Percentiles rank a stretch among this genome's conserved stretches.
Evolutionary conservation across 129 eudicot species (phyloP).

Genomic region (Heracleum sosnowskyi): DNA sequence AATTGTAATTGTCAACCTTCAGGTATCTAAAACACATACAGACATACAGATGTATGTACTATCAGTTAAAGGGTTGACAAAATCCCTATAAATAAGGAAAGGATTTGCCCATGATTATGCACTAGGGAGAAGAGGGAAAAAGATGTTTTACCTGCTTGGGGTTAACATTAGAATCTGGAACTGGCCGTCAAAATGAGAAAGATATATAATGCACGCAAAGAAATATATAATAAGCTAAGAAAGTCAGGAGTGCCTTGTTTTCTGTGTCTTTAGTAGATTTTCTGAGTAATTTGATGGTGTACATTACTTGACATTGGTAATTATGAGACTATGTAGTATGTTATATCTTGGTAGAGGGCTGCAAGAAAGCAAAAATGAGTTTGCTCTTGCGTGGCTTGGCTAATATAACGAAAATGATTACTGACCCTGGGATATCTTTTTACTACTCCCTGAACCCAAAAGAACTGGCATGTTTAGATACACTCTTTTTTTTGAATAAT

Average conservation of each 20-base stretch:
- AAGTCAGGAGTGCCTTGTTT: neutral
- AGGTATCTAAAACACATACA: conserved; percentile 26
- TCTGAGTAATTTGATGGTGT: neutral
- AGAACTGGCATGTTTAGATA: neutral
- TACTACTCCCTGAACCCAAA: neutral
- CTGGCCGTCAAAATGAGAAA: neutral
- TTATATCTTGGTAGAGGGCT: neutral
- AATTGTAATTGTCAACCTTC: conserved; percentile 71
- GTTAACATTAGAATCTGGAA: neutral
- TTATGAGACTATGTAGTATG: neutral
- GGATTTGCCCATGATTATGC: neutral
- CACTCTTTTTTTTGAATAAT: neutral
- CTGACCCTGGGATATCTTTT: neutral
- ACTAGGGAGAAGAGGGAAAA: neutral
- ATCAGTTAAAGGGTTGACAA: neutral
- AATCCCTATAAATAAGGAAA: neutral
- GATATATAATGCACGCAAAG: neutral
- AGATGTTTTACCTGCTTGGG: neutral
- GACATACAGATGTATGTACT: neutral
- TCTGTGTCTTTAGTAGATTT: neutral
- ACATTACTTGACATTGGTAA: neutral
- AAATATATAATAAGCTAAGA: neutral
- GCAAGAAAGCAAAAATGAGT: neutral
- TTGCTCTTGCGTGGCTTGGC: neutral
- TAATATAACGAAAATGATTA: neutral